Percentiles rank a stretch among this genome's conserved stretches.
Evolutionary conservation across 805 yeast genomes (phyloP).

Genomic region (Peterozyma toletana): DNA sequence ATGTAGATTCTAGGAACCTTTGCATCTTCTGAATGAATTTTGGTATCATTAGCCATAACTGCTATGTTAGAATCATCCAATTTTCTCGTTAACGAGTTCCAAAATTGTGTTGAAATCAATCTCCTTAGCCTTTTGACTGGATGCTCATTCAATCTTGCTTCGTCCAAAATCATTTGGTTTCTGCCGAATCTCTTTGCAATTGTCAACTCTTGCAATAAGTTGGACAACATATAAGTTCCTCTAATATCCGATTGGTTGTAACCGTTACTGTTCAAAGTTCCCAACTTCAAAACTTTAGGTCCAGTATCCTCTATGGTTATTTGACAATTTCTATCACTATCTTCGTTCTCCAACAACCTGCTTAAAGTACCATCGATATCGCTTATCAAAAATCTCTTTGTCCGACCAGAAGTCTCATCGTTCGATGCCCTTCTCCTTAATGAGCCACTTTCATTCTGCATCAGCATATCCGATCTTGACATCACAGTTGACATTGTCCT

Average conservation of each 20-base stretch:
- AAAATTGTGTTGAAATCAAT: constrained; percentile 67
- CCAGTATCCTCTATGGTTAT: constrained; percentile 83
- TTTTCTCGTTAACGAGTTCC: constrained; percentile 72
- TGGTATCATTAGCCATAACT: constrained; percentile 72
- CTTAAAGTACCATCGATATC: constrained; percentile 69
- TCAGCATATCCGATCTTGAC: neutral
- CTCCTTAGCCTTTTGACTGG: constrained; percentile 76
- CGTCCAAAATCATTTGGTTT: constrained; percentile 72
- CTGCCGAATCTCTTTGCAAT: constrained; percentile 79
- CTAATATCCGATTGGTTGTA: constrained; percentile 64
- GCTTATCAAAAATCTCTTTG: constrained; percentile 55
- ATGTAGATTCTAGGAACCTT: constrained; percentile 72
- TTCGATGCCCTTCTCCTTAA: constrained; percentile 44
- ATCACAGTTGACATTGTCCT: constrained; percentile 43
- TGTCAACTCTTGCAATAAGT: constrained; percentile 81
- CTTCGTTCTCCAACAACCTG: constrained; percentile 67
- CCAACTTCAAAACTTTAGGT: constrained; percentile 71
- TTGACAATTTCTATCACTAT: constrained; percentile 78
- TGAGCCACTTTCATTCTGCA: constrained; percentile 1
- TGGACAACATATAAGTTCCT: constrained; percentile 87
- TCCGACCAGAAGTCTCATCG: constrained; percentile 34
- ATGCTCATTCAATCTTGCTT: constrained; percentile 75
- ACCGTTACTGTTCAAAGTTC: constrained; percentile 83
- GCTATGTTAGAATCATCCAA: constrained; percentile 56
- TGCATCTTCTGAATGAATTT: constrained; percentile 54